Percentiles rank a stretch among this genome's conserved stretches.
Evolutionary conservation across 495 filamentous ascomycete species (phyloP).

Genomic region (Aspergillus asperescens): DNA sequence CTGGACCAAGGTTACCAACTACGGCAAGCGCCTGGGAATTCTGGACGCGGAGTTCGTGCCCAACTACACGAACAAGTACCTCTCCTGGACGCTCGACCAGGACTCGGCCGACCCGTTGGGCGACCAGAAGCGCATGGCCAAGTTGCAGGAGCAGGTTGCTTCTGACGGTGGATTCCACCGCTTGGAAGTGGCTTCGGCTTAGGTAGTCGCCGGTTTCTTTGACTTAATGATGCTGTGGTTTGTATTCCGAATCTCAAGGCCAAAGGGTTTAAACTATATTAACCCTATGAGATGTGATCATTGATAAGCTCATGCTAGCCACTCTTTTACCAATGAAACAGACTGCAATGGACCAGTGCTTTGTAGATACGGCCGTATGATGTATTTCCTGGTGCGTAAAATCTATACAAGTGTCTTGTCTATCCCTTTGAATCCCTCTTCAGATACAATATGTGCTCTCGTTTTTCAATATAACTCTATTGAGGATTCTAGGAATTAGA

Average conservation of each 20-base stretch:
- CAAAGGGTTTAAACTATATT: not conserved
- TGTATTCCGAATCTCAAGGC: not conserved
- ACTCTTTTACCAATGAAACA: too few species aligned
- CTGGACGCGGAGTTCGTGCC: slow-evolving; percentile 51
- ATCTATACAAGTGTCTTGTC: too few species aligned
- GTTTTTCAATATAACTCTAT: too few species aligned
- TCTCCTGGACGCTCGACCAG: slow-evolving; percentile 55
- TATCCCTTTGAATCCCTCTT: too few species aligned
- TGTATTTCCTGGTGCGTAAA: too few species aligned
- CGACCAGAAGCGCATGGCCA: slow-evolving; percentile 62
- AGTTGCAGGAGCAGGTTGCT: slow-evolving; percentile 55
- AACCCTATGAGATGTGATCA: not conserved
- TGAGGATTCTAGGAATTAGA: too few species aligned
- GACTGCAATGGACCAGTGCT: too few species aligned
- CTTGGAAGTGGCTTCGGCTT: slow-evolving; percentile 33
- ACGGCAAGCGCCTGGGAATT: slow-evolving; percentile 61
- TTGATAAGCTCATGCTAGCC: too few species aligned
- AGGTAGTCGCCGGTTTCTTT: not conserved
- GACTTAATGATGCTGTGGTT: too few species aligned
- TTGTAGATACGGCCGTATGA: too few species aligned
- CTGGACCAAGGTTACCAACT: slow-evolving; percentile 65
- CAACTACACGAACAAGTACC: slow-evolving; percentile 64
- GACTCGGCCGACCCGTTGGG: slow-evolving; percentile 58
- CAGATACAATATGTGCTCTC: too few species aligned
- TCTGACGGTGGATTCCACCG: slow-evolving; percentile 42